phyloP scores from a whole-genome alignment of 176 grass and related monocot species.

The Aegilops longissima region DNA sequence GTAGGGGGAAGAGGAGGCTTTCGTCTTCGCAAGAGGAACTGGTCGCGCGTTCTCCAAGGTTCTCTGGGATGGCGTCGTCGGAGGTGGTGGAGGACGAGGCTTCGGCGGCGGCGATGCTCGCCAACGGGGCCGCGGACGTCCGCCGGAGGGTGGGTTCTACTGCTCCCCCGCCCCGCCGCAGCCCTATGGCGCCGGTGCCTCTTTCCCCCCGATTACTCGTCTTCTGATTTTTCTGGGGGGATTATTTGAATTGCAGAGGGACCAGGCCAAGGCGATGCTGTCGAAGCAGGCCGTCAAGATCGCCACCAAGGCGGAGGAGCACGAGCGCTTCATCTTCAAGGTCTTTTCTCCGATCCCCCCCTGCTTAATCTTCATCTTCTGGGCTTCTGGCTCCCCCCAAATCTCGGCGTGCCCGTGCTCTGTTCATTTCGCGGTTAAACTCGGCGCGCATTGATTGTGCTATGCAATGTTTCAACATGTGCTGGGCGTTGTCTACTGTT shows the following conservation, averaged over 20 bases:
- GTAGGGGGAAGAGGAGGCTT: conserved; percentile 10
- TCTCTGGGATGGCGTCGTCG: conserved; percentile 38
- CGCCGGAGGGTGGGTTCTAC: conserved; percentile 31
- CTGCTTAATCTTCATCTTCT: not conserved
- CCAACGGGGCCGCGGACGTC: conserved; percentile 42
- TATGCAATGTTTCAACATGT: not conserved
- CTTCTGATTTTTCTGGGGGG: not conserved
- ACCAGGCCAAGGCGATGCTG: conserved; percentile 81
- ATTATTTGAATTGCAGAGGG: conserved; percentile 42
- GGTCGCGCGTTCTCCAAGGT: conserved; percentile 28
- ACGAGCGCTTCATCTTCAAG: conserved; percentile 86
- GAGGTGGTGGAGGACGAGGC: conserved; percentile 37
- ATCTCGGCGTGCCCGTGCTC: not conserved
- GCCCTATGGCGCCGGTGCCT: not conserved
- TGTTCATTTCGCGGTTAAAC: conserved; percentile 1
- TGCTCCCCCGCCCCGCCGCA: not conserved
- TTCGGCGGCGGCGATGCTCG: not conserved
- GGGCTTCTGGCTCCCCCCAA: not conserved
- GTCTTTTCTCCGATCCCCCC: conserved; percentile 35
- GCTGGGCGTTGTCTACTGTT: not conserved
- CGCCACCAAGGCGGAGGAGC: conserved; percentile 84
- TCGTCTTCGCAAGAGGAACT: not conserved
- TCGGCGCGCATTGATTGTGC: conserved; percentile 6
- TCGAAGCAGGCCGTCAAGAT: conserved; percentile 92
- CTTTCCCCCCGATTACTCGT: not conserved